Percentiles rank a stretch among this genome's conserved stretches.
Conservation (phyloP, 106 monocot genomes). For the Xerophyta viscosa region DNA sequence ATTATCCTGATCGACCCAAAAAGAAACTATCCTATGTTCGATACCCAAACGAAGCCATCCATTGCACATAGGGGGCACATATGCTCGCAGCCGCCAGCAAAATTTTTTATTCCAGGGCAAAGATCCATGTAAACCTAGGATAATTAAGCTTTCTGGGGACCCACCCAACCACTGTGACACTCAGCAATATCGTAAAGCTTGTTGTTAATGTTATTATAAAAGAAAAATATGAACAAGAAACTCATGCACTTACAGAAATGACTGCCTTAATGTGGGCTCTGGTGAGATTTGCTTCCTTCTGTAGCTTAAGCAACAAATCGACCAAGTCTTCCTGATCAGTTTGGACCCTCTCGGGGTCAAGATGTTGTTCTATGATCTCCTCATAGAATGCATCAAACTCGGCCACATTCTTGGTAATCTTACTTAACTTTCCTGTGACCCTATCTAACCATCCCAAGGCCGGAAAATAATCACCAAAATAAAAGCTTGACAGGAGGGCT, state of each 20-base stretch:
- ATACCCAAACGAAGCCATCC: no score
- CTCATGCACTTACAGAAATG: background rate
- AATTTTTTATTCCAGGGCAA: no score
- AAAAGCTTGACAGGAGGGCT: background rate
- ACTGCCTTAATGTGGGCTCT: background rate
- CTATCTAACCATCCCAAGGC: background rate
- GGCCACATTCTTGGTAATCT: background rate
- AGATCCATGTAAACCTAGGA: no score
- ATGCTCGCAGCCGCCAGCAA: no score
- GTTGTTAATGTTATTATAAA: no score
- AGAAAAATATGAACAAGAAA: no score
- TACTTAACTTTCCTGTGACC: background rate
- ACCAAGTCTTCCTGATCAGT: background rate
- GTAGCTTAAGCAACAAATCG: constrained; percentile 1
- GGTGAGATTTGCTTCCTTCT: background rate
- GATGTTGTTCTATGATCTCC: background rate
- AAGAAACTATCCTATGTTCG: no score
- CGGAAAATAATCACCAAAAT: background rate
- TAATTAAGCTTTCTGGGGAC: no score
- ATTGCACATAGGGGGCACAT: no score
- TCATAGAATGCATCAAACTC: background rate
- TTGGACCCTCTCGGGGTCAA: background rate
- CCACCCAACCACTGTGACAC: no score
- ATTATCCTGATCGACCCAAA: no score
- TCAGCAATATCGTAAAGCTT: no score